A percentile compares a stretch with the other conserved stretches of the same genome.
Evolutionary conservation across 176 grass and related monocot species (phyloP).

Genomic region (Bromus sterilis): DNA sequence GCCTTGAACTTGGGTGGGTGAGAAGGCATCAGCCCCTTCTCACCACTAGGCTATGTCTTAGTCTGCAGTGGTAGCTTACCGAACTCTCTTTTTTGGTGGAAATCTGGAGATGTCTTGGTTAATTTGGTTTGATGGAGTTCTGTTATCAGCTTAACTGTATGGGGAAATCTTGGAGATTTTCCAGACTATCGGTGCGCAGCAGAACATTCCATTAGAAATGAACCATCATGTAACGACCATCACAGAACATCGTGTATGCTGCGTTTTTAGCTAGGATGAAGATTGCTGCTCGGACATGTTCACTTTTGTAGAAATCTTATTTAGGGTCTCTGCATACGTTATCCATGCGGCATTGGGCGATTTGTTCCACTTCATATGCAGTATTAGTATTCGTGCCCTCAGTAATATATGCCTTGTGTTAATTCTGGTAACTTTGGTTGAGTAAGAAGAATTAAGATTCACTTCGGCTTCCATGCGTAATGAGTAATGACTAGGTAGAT

Average conservation of each 20-base stretch:
- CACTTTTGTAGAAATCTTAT: neutral
- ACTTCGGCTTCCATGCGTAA: too few relatives aligned
- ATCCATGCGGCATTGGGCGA: too few relatives aligned
- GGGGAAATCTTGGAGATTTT: neutral
- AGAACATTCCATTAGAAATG: neutral
- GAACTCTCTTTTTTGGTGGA: neutral
- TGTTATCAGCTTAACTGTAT: neutral
- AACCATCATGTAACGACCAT: neutral
- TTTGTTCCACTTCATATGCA: too few relatives aligned
- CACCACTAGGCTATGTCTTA: too few relatives aligned
- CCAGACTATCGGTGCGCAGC: neutral
- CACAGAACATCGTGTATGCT: neutral
- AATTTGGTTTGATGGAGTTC: neutral
- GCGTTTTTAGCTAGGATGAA: neutral
- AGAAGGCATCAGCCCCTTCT: too few relatives aligned
- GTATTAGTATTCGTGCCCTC: too few relatives aligned
- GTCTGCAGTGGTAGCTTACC: neutral
- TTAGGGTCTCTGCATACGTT: too few relatives aligned
- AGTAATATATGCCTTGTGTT: too few relatives aligned
- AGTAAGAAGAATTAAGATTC: too few relatives aligned
- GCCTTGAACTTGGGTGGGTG: too few relatives aligned
- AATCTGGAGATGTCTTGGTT: neutral
- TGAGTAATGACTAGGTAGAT: too few relatives aligned
- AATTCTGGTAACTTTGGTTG: too few relatives aligned
- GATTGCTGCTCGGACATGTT: neutral